Conservation (phyloP, 306 rosid species). For the Pueraria montana region DNA sequence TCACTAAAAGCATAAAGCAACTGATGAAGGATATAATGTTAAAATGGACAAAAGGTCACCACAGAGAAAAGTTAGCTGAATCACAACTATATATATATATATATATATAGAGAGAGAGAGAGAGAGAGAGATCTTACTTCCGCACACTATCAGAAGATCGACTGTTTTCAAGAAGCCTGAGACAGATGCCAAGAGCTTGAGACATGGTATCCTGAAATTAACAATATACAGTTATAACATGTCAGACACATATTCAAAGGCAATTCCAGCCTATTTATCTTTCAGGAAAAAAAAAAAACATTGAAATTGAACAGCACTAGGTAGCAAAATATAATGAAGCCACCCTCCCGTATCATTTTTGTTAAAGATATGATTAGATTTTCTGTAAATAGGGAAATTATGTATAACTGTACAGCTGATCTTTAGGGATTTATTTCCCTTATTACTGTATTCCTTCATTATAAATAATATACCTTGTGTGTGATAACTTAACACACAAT, state of each 20-base stretch:
- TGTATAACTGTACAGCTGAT: too few relatives aligned
- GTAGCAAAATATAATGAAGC: slow-evolving; percentile 8
- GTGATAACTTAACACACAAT: too few relatives aligned
- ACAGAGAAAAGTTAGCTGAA: slow-evolving; percentile 8
- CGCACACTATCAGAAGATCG: slow-evolving; percentile 95
- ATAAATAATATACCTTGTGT: too few relatives aligned
- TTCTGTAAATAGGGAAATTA: too few relatives aligned
- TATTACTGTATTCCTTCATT: too few relatives aligned
- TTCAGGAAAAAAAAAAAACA: not conserved
- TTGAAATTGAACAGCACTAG: not conserved
- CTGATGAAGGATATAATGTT: slow-evolving; percentile 1
- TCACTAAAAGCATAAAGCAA: slow-evolving; percentile 32
- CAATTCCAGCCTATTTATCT: slow-evolving; percentile 23
- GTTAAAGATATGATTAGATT: too few relatives aligned
- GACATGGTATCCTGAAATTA: slow-evolving; percentile 80
- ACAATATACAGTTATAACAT: slow-evolving; percentile 38
- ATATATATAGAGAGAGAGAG: not conserved
- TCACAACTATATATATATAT: slow-evolving; percentile 6
- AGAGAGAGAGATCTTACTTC: slow-evolving; percentile 62
- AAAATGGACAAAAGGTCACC: slow-evolving; percentile 28
- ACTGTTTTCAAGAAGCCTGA: slow-evolving; percentile 85
- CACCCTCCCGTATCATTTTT: slow-evolving; percentile 3
- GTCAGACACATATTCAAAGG: slow-evolving; percentile 32
- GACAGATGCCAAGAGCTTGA: slow-evolving; percentile 96
- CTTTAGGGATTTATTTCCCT: too few relatives aligned